Conservation (phyloP, 768 basidiomycete genomes). For the Tylopilus balloui region DNA sequence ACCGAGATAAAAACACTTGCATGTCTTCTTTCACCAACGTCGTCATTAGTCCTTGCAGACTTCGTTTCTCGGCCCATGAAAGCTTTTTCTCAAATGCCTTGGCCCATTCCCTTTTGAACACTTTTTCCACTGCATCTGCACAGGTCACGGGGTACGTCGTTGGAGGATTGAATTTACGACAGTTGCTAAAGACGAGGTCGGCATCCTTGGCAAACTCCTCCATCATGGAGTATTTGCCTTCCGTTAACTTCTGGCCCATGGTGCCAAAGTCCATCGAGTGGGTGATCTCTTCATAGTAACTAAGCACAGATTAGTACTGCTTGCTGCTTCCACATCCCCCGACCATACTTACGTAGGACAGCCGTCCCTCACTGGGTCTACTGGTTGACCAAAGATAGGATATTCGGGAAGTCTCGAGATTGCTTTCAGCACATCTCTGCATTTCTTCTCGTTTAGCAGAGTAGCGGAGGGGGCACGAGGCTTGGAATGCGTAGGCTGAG, state of each 20-base stretch:
- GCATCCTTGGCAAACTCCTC: slow-evolving; percentile 77
- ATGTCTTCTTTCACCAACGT: slow-evolving; percentile 63
- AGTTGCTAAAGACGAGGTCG: slow-evolving; percentile 83
- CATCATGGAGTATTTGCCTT: slow-evolving; percentile 71
- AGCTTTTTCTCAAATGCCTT: slow-evolving; percentile 72
- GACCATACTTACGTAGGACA: slow-evolving; percentile 76
- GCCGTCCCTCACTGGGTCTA: slow-evolving; percentile 77
- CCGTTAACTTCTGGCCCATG: slow-evolving; percentile 61
- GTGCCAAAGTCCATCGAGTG: slow-evolving; percentile 94
- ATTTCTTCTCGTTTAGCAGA: slow-evolving; percentile 80
- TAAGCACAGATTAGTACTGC: slow-evolving; percentile 29
- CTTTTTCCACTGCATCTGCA: slow-evolving; percentile 69
- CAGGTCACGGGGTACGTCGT: slow-evolving; percentile 68
- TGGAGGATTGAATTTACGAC: slow-evolving; percentile 87
- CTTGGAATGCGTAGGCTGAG: slow-evolving; percentile 36
- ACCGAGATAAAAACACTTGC: slow-evolving; percentile 36
- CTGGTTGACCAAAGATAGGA: slow-evolving; percentile 72
- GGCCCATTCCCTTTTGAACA: slow-evolving; percentile 83
- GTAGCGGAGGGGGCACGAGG: slow-evolving; percentile 36
- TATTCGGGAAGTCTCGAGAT: slow-evolving; percentile 63
- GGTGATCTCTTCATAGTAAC: slow-evolving; percentile 88
- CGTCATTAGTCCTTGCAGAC: slow-evolving; percentile 65
- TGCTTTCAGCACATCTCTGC: slow-evolving; percentile 61
- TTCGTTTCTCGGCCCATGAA: slow-evolving; percentile 73
- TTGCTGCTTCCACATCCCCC: neutral